Percentiles rank a stretch among this genome's conserved stretches.
These are phyloP conservation scores for Larix sibirica DNA, from an alignment of 83 land plant species.

Conservation along the genomic window DNA sequence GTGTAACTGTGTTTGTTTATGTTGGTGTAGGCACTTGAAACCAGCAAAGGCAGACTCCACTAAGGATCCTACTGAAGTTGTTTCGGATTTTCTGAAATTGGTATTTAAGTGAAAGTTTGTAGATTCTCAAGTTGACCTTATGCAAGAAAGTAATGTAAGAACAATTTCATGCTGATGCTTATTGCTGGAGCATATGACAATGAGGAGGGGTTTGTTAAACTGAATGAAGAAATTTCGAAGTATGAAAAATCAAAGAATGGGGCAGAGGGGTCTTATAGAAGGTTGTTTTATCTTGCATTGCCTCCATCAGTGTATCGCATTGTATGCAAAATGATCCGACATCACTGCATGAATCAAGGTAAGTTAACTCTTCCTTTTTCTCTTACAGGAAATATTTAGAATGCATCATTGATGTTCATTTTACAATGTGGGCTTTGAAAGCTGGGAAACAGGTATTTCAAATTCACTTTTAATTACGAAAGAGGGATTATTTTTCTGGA, in stretches of 20 bases:
- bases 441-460: not conserved
- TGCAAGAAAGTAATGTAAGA: not conserved
- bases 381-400: not conserved
- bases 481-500: not conserved
- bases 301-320: no score
- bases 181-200: not conserved
- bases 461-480: not conserved
- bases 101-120: constrained; percentile 30
- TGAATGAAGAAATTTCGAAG: constrained; percentile 32
- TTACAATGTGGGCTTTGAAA: not conserved
- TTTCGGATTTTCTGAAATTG: constrained; percentile 17
- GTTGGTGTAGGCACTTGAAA: constrained; percentile 33
- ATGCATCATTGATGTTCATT: not conserved
- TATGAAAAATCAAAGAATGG: constrained; percentile 62
- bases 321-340: constrained; percentile 67
- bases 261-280: constrained; percentile 43
- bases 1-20: not conserved
- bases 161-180: constrained; percentile 1
- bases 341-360: constrained; percentile 89
- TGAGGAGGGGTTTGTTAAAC: no score
- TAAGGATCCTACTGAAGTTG: no score
- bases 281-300: no score
- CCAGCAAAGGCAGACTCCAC: no score
- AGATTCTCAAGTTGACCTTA: constrained; percentile 1
- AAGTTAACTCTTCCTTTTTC: constrained; percentile 22